Conservation (phyloP, 2,329 filamentous ascomycete genomes). For the Colletotrichum gloeosporioides region DNA sequence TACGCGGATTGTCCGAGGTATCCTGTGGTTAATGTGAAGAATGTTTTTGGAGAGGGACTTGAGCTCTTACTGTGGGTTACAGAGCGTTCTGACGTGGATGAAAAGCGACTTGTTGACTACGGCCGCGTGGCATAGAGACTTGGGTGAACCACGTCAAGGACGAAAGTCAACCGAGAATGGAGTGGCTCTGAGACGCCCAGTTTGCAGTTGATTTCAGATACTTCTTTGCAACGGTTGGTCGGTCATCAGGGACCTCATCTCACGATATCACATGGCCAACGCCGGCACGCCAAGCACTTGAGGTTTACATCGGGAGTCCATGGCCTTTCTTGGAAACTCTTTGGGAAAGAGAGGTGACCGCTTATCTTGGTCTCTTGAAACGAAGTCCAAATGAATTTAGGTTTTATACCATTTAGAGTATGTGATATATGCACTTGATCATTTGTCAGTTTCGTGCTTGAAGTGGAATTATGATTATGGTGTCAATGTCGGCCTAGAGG, state of each 20-base stretch:
- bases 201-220: neutral
- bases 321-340: too few species aligned
- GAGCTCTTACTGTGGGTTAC: neutral
- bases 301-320: too few species aligned
- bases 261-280: neutral
- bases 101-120: neutral
- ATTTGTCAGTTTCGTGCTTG: neutral
- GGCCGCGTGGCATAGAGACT: neutral
- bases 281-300: too few species aligned
- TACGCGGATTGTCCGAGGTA: neutral
- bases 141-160: neutral
- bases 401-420: neutral
- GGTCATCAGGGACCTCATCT: neutral
- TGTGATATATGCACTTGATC: neutral
- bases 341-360: neutral
- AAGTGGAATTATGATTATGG: neutral
- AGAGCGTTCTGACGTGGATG: neutral
- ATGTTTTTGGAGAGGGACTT: neutral
- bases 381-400: neutral
- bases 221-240: neutral
- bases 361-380: neutral
- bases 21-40: neutral
- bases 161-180: too few species aligned
- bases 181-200: too few species aligned
- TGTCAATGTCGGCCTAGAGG: neutral